These are phyloP conservation scores for Wickerhamiella sorbophila DNA, from an alignment of 805 yeast genomes.

Conservation along the genomic window DNA sequence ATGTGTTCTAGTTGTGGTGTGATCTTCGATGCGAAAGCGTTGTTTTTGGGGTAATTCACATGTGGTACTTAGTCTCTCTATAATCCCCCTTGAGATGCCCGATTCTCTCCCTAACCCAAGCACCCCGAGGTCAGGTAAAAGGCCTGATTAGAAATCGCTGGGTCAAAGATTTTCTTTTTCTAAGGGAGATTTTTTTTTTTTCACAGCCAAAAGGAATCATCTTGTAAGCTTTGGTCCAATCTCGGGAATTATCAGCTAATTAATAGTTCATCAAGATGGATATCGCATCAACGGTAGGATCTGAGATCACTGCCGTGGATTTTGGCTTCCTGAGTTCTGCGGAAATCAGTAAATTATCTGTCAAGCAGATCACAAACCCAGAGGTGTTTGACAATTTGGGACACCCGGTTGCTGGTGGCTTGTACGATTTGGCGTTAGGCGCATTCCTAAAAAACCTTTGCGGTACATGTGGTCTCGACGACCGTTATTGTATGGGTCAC, in stretches of 20 bases:
- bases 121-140: too few species aligned
- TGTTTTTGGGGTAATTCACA: too few species aligned
- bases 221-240: too few species aligned
- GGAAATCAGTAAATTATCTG: constrained; percentile 77
- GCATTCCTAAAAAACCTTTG: constrained; percentile 82
- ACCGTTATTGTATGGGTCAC: constrained; percentile 92
- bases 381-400: constrained; percentile 92
- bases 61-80: too few species aligned
- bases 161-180: background rate
- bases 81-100: too few species aligned
- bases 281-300: constrained; percentile 91
- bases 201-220: background rate
- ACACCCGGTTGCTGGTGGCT: constrained; percentile 87
- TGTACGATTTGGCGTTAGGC: constrained; percentile 89
- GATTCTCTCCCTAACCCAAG: too few species aligned
- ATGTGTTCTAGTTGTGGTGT: too few species aligned
- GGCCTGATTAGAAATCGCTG: background rate
- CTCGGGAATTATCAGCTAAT: too few species aligned
- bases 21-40: too few species aligned
- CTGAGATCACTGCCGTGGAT: constrained; percentile 84
- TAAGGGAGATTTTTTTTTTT: constrained; percentile 3
- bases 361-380: constrained; percentile 90
- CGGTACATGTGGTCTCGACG: constrained; percentile 92
- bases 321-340: constrained; percentile 70
- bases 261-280: constrained; percentile 48